Base-by-base conservation (phyloP, 148 eudicot genomes). In the Tetragonia tetragonoides region DNA sequence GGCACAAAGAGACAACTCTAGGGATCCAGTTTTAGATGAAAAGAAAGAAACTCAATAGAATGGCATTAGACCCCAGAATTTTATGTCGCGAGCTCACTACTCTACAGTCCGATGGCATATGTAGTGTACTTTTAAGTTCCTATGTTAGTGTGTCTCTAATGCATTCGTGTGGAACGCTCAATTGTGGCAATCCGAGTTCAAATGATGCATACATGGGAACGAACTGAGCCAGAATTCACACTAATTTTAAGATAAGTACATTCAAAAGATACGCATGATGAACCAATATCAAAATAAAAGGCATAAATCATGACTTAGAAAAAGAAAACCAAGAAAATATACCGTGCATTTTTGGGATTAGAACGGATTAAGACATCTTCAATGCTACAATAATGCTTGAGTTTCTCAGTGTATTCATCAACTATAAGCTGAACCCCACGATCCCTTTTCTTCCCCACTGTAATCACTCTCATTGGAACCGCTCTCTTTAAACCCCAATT, bases 331-430 rank as follows among this genome's bases (percentile, higher is more conserved):
- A 42, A 1, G 59, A 2, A 37, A 18, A 64, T 77, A 2, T 76
- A 92, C 94, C 87, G 86, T 9, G 95, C 90, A 82, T 93, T 93
- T 84, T 85, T 93, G 10, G 97, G 95, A 82, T 93, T 93, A 54
- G 93, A 88, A 64, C 93, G 90, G 64, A 90, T 67, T 62, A 83
- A 90, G 23, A 88, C 85, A 81, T 89, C 88, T 42, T 90, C 88
- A 44, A 90, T 51, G 41, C 44, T 61, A 75, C 97, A 90, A 77
- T 90, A 93, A 68, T 81, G 77, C 47, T 81, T 88, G 67, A 93
- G 86, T 80, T 93, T 90, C 51, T 87, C 85, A 54, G 83, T 79
- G 77, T 93, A 93, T 42, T 90, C 91, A 75, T 93, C 93, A 70
- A 90, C 91, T 10, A 90, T 81, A 40, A 93, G 85, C 75, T 88